Conservation (phyloP, 768 basidiomycete genomes). For the Tylopilus felleus region DNA sequence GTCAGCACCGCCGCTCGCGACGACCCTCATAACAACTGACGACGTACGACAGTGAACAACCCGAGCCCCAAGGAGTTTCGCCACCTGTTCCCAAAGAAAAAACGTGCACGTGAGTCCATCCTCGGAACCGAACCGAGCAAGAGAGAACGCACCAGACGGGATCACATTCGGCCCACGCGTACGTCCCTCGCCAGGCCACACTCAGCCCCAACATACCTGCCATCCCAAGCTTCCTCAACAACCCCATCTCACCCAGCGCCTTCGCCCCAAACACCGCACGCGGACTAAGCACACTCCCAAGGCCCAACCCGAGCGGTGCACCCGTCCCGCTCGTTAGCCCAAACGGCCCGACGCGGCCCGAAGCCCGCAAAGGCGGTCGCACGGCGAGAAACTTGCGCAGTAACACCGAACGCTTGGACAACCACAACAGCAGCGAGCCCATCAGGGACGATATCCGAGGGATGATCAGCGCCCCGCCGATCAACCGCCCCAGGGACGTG, state of each 20-base stretch:
- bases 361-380: conserved; percentile 15
- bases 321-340: conserved; percentile 13
- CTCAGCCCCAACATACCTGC: conserved; percentile 39
- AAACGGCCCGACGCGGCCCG: conserved; percentile 15
- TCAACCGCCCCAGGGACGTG: conserved; percentile 58
- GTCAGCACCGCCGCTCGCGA: not conserved
- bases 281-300: conserved; percentile 11
- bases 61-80: conserved; percentile 68
- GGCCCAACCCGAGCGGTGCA: not conserved
- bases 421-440: conserved; percentile 55
- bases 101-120: not conserved
- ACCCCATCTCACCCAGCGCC: conserved; percentile 11
- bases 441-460: conserved; percentile 64
- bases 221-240: conserved; percentile 24
- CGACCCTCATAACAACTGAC: not conserved
- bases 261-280: conserved; percentile 19
- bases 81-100: conserved; percentile 40
- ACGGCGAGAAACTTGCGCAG: conserved; percentile 26
- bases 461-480: conserved; percentile 67
- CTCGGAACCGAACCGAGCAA: not conserved
- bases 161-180: conserved; percentile 63
- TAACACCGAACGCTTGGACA: conserved; percentile 40
- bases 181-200: conserved; percentile 53
- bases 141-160: conserved; percentile 57
- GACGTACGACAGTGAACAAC: conserved; percentile 59